phyloP scores from a whole-genome alignment of 768 basidiomycete genomes.

The Leccinum rimulosum region DNA sequence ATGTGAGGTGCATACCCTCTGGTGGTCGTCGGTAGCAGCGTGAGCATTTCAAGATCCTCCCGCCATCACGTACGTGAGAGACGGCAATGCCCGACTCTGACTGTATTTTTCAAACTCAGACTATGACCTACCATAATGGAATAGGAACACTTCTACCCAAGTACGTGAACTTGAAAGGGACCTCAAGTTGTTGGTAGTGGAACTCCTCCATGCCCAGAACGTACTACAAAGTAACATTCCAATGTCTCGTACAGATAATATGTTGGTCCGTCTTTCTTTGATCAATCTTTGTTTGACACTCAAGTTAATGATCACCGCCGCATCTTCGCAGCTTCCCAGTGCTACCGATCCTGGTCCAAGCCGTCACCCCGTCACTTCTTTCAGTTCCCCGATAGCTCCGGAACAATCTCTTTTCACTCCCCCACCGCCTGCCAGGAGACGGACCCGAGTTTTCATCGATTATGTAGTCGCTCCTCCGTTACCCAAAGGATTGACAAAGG shows the following conservation, averaged over 20 bases:
- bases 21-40: no score
- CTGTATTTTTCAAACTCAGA: background rate
- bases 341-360: constrained; percentile 7
- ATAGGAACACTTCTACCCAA: background rate
- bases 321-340: constrained; percentile 1
- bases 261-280: constrained; percentile 20
- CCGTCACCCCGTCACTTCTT: background rate
- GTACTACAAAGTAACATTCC: constrained; percentile 6
- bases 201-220: background rate
- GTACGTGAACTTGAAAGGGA: background rate
- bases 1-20: no score
- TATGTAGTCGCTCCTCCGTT: constrained; percentile 22
- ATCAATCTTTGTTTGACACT: background rate
- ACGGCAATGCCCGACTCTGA: background rate
- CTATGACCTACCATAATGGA: background rate
- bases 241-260: constrained; percentile 2
- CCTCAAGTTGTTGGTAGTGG: background rate
- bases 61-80: background rate
- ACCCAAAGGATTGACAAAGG: constrained; percentile 20
- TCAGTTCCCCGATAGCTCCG: constrained; percentile 7
- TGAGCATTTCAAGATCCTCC: no score
- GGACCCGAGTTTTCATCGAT: constrained; percentile 10
- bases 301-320: constrained; percentile 4
- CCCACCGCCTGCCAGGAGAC: constrained; percentile 18
- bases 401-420: constrained; percentile 31